Evolutionary conservation across 257 asterid genomes (phyloP), one percentile per base, ranked within the genome.

Genomic region (Solanum lycopersicoides): DNA sequence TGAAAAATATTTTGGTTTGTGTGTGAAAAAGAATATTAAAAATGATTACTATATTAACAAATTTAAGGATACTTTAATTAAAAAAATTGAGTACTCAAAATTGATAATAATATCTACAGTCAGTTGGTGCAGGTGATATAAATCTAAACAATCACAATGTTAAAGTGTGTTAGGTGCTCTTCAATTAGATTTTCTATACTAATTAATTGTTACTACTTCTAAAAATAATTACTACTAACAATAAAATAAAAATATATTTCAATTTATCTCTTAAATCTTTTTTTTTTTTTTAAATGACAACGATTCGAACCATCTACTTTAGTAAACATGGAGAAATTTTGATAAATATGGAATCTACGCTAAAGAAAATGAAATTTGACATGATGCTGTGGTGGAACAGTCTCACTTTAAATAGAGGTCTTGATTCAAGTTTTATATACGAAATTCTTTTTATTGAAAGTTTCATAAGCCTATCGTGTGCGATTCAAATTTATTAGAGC

Each of bases 351-450:
- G 4, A 16, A 53, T 2, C 10, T 16, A 23, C 2, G 23, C 4
- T 16, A 16, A 16, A 53, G 4, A 56, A 53, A 56, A 56, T 56
- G 4, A 0, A 18, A 18, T 18, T 18, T 2, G 10, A 53, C 0
- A 2, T 53, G 10, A 0, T 6, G n/a, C 0, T 53, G 0, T 53
- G 11, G 23, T 53, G 4, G n/a, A 53, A 53, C 0, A 53, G 23
- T 18, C 10, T 53, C n/a, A 53, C 63, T 53, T 53, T 16, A 53
- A 53, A 6, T 53, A 53, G 63, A 53, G 63, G 63, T 53, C n/a
- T 53, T 0, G n/a, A 53, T 53, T 53, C 10, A 53, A 53, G 0
- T 18, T 0, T 16, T 16, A 16, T 9, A 0, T 53, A 53, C 0
- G 10, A 1, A n/a, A n/a, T n/a, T n/a, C n/a, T n/a, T n/a, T 3